phyloP scores from a whole-genome alignment of 805 yeast genomes.

The Tetrapisispora pingtungensis region DNA sequence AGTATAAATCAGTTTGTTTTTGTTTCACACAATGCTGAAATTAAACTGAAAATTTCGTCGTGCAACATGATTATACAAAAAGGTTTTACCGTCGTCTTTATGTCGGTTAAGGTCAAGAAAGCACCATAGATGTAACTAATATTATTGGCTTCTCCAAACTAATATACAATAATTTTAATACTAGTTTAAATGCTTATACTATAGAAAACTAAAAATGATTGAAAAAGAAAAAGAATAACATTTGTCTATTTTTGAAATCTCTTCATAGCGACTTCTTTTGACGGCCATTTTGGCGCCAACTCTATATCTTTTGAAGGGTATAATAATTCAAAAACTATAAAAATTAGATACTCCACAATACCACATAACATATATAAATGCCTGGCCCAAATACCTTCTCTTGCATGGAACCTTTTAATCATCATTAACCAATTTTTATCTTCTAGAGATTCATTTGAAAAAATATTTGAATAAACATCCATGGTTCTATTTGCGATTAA shows the following conservation, averaged over 20 bases:
- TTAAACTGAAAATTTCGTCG: too few relatives aligned
- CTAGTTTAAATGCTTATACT: too few relatives aligned
- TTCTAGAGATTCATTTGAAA: constrained; percentile 27
- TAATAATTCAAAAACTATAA: constrained; percentile 52
- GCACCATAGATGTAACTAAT: too few relatives aligned
- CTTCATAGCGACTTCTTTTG: not conserved
- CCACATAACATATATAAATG: constrained; percentile 70
- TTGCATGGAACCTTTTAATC: constrained; percentile 49
- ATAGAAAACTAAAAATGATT: too few relatives aligned
- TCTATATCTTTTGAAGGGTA: constrained; percentile 69
- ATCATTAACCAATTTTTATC: constrained; percentile 49
- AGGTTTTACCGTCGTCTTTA: too few relatives aligned
- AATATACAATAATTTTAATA: too few relatives aligned
- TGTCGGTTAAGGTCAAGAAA: too few relatives aligned
- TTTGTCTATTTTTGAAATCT: not conserved
- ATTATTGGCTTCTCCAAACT: too few relatives aligned
- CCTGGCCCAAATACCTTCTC: constrained; percentile 71
- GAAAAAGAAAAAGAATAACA: too few relatives aligned
- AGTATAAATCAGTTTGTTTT: too few relatives aligned
- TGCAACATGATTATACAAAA: too few relatives aligned
- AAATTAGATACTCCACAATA: constrained; percentile 66
- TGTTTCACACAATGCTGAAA: too few relatives aligned
- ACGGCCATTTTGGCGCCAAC: constrained; percentile 70
- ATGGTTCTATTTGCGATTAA: constrained; percentile 84
- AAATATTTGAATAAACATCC: constrained; percentile 53